Evolutionary conservation across 1,284 basidiomycete species (phyloP).

Genomic region (Heterobasidion occidentale): DNA sequence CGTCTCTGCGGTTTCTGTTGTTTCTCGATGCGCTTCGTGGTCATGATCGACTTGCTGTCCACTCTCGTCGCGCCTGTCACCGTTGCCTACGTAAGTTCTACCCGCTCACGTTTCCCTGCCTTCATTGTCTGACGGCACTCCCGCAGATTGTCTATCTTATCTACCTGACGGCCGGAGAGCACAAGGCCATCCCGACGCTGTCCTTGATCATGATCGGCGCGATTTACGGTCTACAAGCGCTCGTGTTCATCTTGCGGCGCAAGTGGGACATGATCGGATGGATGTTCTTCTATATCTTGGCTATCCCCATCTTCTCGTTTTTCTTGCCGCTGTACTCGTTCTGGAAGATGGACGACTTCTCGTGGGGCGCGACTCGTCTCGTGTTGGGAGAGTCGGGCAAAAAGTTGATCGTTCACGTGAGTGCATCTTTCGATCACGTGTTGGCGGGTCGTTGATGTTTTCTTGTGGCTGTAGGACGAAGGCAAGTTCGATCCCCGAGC

Average conservation of each 20-base stretch:
- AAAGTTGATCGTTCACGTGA: constrained; percentile 88
- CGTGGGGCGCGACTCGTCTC: constrained; percentile 92
- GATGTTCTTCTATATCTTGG: constrained; percentile 96
- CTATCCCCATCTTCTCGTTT: constrained; percentile 89
- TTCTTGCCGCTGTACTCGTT: constrained; percentile 94
- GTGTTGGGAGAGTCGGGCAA: constrained; percentile 94
- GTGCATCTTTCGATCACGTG: not conserved
- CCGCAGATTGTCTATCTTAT: constrained; percentile 80
- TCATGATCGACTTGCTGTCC: constrained; percentile 90
- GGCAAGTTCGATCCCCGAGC: constrained; percentile 91
- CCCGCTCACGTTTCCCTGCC: not conserved
- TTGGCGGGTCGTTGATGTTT: constrained; percentile 9
- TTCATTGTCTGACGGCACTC: constrained; percentile 8
- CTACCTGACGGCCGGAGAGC: constrained; percentile 61
- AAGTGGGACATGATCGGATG: constrained; percentile 97
- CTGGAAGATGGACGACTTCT: constrained; percentile 99
- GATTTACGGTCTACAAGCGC: constrained; percentile 87
- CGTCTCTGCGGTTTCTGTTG: constrained; percentile 96
- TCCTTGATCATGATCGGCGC: constrained; percentile 90
- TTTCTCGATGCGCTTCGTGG: constrained; percentile 98
- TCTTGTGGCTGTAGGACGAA: constrained; percentile 60
- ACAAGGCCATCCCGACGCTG: constrained; percentile 62
- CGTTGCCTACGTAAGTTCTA: constrained; percentile 78
- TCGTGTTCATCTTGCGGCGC: constrained; percentile 80
- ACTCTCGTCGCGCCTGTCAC: constrained; percentile 89